Evolutionary conservation across 2,329 filamentous ascomycete species (phyloP).

Genomic region (Penicillium sp.): DNA sequence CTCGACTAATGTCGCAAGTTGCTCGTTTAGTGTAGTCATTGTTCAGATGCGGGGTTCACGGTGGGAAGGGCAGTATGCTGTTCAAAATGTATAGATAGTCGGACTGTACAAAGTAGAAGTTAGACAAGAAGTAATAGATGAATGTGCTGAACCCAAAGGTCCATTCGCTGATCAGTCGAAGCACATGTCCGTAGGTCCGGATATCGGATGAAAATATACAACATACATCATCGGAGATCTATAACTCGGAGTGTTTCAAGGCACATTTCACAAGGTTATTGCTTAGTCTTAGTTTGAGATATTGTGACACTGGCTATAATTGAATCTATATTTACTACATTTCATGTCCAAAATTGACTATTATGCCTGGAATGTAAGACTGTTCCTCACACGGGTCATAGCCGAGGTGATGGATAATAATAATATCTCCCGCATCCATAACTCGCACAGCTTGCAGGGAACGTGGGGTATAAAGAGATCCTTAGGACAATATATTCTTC

Average conservation of each 20-base stretch:
- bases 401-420: background rate
- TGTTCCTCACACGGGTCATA: background rate
- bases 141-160: background rate
- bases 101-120: background rate
- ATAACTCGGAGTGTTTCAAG: background rate
- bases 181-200: slow-evolving; percentile 19
- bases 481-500: too few relatives aligned
- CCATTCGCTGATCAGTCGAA: background rate
- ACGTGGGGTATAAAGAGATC: background rate
- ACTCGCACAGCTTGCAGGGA: background rate
- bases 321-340: background rate
- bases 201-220: slow-evolving; percentile 10
- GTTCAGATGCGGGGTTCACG: slow-evolving; percentile 12
- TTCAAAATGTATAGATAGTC: background rate
- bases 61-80: background rate
- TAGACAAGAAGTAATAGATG: background rate
- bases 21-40: slow-evolving; percentile 28
- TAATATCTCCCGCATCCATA: background rate
- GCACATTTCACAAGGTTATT: background rate
- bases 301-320: background rate
- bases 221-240: slow-evolving; percentile 4
- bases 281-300: background rate
- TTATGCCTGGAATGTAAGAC: background rate
- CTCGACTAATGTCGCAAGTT: slow-evolving; percentile 24
- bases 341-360: background rate